A percentile compares a stretch with the other conserved stretches of the same genome.
These are phyloP conservation scores for Aegle marmelos DNA, from an alignment of 345 rosid genomes.

Conservation along the genomic window DNA sequence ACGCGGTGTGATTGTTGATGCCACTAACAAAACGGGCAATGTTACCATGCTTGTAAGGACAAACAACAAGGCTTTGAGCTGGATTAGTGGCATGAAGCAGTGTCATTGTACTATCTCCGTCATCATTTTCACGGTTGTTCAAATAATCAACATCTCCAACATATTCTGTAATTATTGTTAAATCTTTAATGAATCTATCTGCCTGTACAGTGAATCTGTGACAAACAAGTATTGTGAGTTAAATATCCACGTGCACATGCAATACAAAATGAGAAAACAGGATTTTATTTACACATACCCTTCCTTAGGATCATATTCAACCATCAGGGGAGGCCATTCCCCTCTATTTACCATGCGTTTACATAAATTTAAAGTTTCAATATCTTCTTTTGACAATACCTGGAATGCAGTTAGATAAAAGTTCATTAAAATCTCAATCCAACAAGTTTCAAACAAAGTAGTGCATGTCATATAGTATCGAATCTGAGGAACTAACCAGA, in stretches of 20 bases:
- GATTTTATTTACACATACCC: slow-evolving; percentile 46
- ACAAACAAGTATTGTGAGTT: slow-evolving; percentile 5
- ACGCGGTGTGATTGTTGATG: slow-evolving; percentile 88
- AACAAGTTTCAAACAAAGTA: neutral
- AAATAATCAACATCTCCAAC: slow-evolving; percentile 91
- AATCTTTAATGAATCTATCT: slow-evolving; percentile 71
- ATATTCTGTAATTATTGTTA: slow-evolving; percentile 83
- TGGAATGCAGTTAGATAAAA: slow-evolving; percentile 24
- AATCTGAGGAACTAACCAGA: neutral
- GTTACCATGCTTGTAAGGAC: slow-evolving; percentile 78
- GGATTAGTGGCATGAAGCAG: slow-evolving; percentile 64
- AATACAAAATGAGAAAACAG: neutral
- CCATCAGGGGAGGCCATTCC: slow-evolving; percentile 85
- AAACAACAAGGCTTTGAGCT: slow-evolving; percentile 74
- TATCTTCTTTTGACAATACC: slow-evolving; percentile 76
- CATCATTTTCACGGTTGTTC: slow-evolving; percentile 69
- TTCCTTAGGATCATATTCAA: slow-evolving; percentile 74
- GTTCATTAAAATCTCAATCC: neutral
- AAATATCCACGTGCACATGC: neutral
- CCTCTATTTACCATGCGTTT: slow-evolving; percentile 75
- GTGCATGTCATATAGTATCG: neutral
- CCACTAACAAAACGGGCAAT: slow-evolving; percentile 90
- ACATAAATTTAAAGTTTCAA: slow-evolving; percentile 69
- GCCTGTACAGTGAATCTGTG: slow-evolving; percentile 92
- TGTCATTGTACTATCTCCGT: slow-evolving; percentile 97